A percentile compares a stretch with the other conserved stretches of the same genome.
Conservation (phyloP, 75 land plant species). For the Adiantum capillusveneris region DNA sequence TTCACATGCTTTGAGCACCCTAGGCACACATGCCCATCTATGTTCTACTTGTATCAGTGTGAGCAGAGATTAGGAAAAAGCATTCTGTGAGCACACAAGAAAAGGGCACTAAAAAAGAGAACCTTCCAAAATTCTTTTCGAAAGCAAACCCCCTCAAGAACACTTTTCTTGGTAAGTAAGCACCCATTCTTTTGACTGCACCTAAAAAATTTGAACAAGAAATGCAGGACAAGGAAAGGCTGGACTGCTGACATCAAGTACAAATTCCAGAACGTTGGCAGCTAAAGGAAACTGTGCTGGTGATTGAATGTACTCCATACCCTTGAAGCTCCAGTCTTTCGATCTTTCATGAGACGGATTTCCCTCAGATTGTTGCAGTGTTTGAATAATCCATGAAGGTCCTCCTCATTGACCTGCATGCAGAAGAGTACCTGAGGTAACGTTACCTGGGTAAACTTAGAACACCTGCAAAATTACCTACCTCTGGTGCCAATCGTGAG, state of each 20-base stretch:
- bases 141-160: too few species aligned
- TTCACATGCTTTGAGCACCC: too few species aligned
- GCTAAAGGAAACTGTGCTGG: too few species aligned
- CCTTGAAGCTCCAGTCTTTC: slow-evolving; percentile 62
- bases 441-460: neutral
- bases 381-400: slow-evolving; percentile 56
- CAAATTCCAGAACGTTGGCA: too few species aligned
- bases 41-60: too few species aligned
- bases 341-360: slow-evolving; percentile 69
- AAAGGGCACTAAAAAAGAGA: too few species aligned
- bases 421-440: neutral
- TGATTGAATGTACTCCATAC: slow-evolving; percentile 37
- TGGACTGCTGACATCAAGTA: too few species aligned
- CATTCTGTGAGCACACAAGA: too few species aligned
- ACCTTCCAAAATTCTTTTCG: too few species aligned
- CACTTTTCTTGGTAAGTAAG: neutral
- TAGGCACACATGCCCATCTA: too few species aligned
- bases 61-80: too few species aligned
- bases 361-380: slow-evolving; percentile 65
- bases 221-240: slow-evolving; percentile 4
- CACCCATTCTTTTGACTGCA: neutral
- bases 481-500: slow-evolving; percentile 62
- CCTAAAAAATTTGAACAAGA: neutral
- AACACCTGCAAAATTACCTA: slow-evolving; percentile 20
- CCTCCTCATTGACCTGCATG: slow-evolving; percentile 61